Conservation (phyloP, 2,329 filamentous ascomycete species). For the Boeremia exigua region DNA sequence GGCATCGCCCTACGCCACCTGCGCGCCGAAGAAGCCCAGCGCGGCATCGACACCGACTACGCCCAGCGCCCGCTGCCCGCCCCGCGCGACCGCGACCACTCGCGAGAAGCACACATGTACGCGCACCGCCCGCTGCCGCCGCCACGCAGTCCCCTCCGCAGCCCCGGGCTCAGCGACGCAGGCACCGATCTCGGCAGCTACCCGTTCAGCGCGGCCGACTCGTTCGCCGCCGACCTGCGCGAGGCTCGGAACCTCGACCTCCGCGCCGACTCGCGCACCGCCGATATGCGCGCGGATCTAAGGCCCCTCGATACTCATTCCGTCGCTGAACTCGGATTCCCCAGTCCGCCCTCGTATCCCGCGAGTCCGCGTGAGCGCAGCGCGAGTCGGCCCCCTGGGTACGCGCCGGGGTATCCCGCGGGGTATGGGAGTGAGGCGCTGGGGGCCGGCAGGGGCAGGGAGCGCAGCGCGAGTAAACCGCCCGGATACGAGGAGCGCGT, state of each 20-base stretch:
- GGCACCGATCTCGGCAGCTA: slow-evolving; percentile 18
- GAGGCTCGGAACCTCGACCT: too few species aligned
- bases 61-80: not conserved
- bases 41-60: not conserved
- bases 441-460: not conserved
- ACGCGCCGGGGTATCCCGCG: not conserved
- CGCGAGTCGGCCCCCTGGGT: slow-evolving; percentile 1
- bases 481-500: slow-evolving; percentile 8
- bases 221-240: not conserved
- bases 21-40: not conserved
- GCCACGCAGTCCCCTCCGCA: slow-evolving; percentile 8
- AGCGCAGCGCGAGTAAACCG: slow-evolving; percentile 2
- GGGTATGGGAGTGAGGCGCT: not conserved
- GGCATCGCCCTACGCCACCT: slow-evolving; percentile 3
- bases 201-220: slow-evolving; percentile 22
- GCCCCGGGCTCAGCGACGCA: slow-evolving; percentile 12
- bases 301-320: too few species aligned
- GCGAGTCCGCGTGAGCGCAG: not conserved
- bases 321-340: slow-evolving; percentile 20
- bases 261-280: too few species aligned
- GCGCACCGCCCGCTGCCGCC: slow-evolving; percentile 5
- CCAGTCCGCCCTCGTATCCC: slow-evolving; percentile 25
- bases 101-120: not conserved
- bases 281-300: too few species aligned
- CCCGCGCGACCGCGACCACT: not conserved